Evolutionary conservation across 768 basidiomycete genomes (phyloP), one percentile per base, ranked within the genome.

Genomic region (Leucosporidium yakuticum): DNA sequence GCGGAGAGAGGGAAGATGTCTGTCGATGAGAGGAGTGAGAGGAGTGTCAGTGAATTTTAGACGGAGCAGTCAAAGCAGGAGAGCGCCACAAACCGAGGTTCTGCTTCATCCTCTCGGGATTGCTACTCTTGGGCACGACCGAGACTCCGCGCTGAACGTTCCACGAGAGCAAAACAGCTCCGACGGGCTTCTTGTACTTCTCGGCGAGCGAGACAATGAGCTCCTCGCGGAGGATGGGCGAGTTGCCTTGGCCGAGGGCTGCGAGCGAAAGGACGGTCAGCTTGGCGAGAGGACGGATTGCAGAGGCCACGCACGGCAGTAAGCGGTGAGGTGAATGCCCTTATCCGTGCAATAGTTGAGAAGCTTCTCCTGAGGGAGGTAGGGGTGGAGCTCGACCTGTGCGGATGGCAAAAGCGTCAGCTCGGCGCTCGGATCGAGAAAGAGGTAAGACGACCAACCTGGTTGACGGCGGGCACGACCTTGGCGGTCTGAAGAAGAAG

Each of bases 101-200:
- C 67, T 79, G 83, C 57, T 81, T 78, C 74, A 90, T 85, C 29
- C 89, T 85, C 58, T 81, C 78, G 63, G 83, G 81, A 15, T 85
- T 89, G 36, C 89, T 88, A 7, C 86, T 88, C 81, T 91, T 91
- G 29, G 88, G 82, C 50, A 91, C 80, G 31, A 88, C 89, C 51
- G 85, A 80, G 8, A 21, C 71, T 47, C 83, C 85, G 76, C 88
- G 87, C n/a, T 83, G 81, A 58, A 88, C 86, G 69, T 88, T 87
- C 56, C 89, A 81, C 1, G 86, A 86, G 60, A 90, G 80, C 64
- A 90, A 81, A 63, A 90, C 77, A 64, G 84, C 86, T n/a, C 86
- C 84, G 14, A 86, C 83, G 15, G 79, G 70, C 44, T 85, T 85
- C 14, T 74, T 71, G 79, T 89, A 79, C 76, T 85, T 85, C 60